Conservation (phyloP, 345 rosid genomes). For the Mercurialis annua region DNA sequence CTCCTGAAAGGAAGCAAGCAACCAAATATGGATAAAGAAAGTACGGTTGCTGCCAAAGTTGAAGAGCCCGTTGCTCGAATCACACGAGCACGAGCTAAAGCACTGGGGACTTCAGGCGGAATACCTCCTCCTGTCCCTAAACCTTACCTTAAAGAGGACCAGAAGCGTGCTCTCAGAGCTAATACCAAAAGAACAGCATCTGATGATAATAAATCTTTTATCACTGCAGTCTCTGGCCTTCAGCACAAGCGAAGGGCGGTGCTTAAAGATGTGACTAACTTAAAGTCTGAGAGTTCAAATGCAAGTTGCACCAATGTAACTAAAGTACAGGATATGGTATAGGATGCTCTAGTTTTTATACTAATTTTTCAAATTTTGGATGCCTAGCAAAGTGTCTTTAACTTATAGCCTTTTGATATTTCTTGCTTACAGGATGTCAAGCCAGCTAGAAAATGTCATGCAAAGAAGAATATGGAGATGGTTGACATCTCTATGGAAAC, state of each 20-base stretch:
- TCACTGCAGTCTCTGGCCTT: slow-evolving; percentile 27
- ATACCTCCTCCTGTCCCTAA: slow-evolving; percentile 45
- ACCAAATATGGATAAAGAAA: slow-evolving; percentile 63
- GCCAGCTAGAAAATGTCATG: slow-evolving; percentile 33
- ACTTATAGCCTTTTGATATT: slow-evolving; percentile 14
- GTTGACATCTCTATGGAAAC: slow-evolving; percentile 32
- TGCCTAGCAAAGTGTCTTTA: slow-evolving; percentile 5
- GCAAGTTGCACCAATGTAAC: slow-evolving; percentile 34
- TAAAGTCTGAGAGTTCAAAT: slow-evolving; percentile 26
- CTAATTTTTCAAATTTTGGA: slow-evolving; percentile 4
- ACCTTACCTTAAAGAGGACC: slow-evolving; percentile 62
- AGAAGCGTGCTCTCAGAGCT: slow-evolving; percentile 34
- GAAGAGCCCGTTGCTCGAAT: slow-evolving; percentile 41
- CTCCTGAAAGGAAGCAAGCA: slow-evolving; percentile 41
- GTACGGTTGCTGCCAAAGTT: slow-evolving; percentile 33
- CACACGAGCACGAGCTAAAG: slow-evolving; percentile 75
- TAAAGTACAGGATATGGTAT: slow-evolving; percentile 45
- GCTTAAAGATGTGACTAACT: slow-evolving; percentile 72
- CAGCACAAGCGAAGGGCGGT: slow-evolving; percentile 76
- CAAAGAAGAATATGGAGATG: slow-evolving; percentile 33
- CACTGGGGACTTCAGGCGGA: slow-evolving; percentile 46
- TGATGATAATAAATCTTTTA: slow-evolving; percentile 45
- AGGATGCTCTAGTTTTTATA: slow-evolving; percentile 11
- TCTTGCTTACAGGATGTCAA: slow-evolving; percentile 42
- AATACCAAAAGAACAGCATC: slow-evolving; percentile 46